Evolutionary conservation across 768 basidiomycete genomes (phyloP), one percentile per base, ranked within the genome.

Genomic region (Serendipita sp.): DNA sequence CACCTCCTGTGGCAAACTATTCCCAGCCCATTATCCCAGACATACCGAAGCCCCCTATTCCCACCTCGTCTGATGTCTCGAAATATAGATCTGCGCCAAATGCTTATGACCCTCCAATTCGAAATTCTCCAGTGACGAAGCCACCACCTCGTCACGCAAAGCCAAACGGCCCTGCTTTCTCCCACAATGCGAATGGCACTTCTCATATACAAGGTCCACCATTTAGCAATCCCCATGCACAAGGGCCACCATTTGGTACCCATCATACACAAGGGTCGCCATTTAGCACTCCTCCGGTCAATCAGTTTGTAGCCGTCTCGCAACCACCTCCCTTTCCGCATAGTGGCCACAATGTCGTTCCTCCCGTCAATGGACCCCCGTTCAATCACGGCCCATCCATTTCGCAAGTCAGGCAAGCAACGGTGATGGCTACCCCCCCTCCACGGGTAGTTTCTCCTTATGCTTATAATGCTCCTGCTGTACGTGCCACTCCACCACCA

Each of bases 51-150:
- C 52, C 52, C 1, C 52, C 52, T n/a, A 16, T 27, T 27, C 55
- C 44, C 29, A 40, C 62, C 34, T 23, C 31, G 44, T 29, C 46
- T 37, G 63, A 46, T 62, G 45, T 60, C 33, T 48, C 66, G 46
- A 29, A 62, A 43, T 62, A 62, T 23, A 64, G 44, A n/a, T 48
- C 33, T 31, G 64, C 55, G 15, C 48, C 64, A 4, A 37, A 64
- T 23, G 48, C 68, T 1, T 64, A 53, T 31, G 52, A 53, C 29
- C 52, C 52, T 1, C 52, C 52, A 29, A 53, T 53, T 53, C 52
- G 52, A 11, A 53, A 11, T 53, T n/a, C 13, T 16, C 52, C 52
- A 53, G 52, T 53, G 1, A 29, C 52, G 11, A 53, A 31, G 52
- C 13, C 52, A 53, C 10, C 13, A 11, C 31, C 52, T 15, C 23